Evolutionary conservation across 2,329 filamentous ascomycete genomes (phyloP), one percentile per base, ranked within the genome.

Genomic region (Paramyrothecium sp.): DNA sequence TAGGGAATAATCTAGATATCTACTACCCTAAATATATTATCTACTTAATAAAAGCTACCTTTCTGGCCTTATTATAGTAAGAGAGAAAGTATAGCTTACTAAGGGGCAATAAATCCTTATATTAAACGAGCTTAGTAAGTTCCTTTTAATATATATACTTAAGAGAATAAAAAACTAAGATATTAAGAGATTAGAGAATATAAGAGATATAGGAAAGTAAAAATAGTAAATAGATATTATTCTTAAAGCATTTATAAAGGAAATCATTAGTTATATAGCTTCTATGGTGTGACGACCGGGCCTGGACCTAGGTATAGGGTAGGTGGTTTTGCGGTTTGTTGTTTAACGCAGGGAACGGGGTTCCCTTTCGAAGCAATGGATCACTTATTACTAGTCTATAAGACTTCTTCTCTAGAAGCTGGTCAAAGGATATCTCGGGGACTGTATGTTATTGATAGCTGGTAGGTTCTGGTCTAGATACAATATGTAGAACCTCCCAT

Each of bases 181-280:
- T 19, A 54, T 57, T 23, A 41, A 57, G 41, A 23, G 51, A 44
- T 48, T 57, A 21, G 17, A 57, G 26, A 21, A 54, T 51, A 33
- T 57, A 23, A 20, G 44, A 57, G 30, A 19, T 41, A 57, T 57
- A 30, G 23, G 23, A 3, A 38, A 26, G 44, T 16, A 57, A 30
- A 30, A 54, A 57, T 7, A 57, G 21, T 8, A 57, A 20, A 46
- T 7, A 50, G 8, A 50, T 50, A 50, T 50, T 50, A 23, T 23
- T 50, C 30, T 21, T 21, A 50, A 23, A 59, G 21, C 22, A 59
- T 51, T 57, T 17, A 1, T 54, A 59, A 13, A 59, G 3, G 21
- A 61, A 58, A 49, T 61, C 19, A 21, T 54, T 41, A 10, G n/a
- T 59, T 23, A 11, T 47, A 38, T 61, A 50, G 26, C 55, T 59